Percentiles rank a stretch among this genome's conserved stretches.
Evolutionary conservation across 305 asterid genomes (phyloP).

Genomic region (Fraxinus sp.): DNA sequence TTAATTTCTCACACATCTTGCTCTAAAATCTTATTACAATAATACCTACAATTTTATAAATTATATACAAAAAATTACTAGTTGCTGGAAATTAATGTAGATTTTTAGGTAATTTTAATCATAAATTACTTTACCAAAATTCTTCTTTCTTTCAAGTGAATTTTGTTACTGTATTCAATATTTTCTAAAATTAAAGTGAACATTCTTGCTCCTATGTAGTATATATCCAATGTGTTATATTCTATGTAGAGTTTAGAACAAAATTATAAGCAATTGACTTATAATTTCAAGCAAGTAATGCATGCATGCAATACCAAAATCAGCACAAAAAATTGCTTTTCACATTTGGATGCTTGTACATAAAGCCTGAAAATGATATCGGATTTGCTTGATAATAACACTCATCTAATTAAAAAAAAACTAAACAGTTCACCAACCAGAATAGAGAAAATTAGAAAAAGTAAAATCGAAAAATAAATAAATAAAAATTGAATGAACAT

Average conservation of each 20-base stretch:
- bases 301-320: conserved; percentile 2
- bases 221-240: background rate
- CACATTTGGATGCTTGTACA: conserved; percentile 41
- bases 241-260: background rate
- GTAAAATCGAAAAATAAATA: background rate
- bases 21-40: background rate
- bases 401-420: conserved; percentile 21
- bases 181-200: background rate
- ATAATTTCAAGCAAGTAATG: background rate
- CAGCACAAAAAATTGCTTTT: conserved; percentile 31
- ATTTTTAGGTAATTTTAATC: background rate
- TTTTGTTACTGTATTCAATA: background rate
- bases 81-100: background rate
- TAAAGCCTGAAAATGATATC: conserved; percentile 48
- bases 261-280: background rate
- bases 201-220: background rate
- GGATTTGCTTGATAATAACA: conserved; percentile 46
- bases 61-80: background rate
- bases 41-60: background rate
- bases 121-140: background rate
- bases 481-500: background rate
- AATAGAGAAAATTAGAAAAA: background rate
- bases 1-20: background rate
- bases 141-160: background rate
- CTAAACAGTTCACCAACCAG: conserved; percentile 18